Evolutionary conservation across 352 stramenopile species (phyloP), one percentile per base, ranked within the genome.

Genomic region (Phytophthora palmivora): DNA sequence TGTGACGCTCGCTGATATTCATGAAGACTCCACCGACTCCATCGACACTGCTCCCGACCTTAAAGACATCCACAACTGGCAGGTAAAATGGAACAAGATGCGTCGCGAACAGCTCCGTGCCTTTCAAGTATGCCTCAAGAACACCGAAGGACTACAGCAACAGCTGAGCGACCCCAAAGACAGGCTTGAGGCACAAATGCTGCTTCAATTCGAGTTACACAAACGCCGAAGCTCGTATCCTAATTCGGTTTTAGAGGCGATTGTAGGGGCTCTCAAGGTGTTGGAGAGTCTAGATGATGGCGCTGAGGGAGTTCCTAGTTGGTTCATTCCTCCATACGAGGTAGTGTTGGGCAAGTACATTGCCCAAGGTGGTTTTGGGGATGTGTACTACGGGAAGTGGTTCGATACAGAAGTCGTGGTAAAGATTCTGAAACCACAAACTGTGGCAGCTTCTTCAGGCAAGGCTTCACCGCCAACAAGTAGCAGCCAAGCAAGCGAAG

Each of bases 241-340:
- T 4, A 46, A 69, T 34, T 69, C 51, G 39, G 58, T 69, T 39
- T 22, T 69, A n/a, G 34, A 58, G 28, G 51, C 52, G 3, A 73
- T 73, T 6, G 21, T n/a, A 12, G 37, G 49, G 15, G 58, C 58
- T 19, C 45, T 69, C 6, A 7, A 44, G 46, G 33, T 58, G 14
- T 37, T 69, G 46, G 52, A 58, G 12, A 10, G n/a, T 19, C 39
- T 61, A 34, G 46, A 33, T 4, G 36, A 50, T 15, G 32, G 37
- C 11, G 33, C 45, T 49, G 49, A 67, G n/a, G 37, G 16, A 1
- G 46, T 74, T 45, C 63, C 68, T 15, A 67, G 19, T 11, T 76
- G 68, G 68, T 76, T 76, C 21, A 55, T 76, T 28, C 54, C 68
- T 30, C 58, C 58, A 9, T 63, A 73, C 16, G 68, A 76, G 32